These are phyloP conservation scores for Rhizopogon roseolus DNA, from an alignment of 768 basidiomycete species.

Conservation along the genomic window DNA sequence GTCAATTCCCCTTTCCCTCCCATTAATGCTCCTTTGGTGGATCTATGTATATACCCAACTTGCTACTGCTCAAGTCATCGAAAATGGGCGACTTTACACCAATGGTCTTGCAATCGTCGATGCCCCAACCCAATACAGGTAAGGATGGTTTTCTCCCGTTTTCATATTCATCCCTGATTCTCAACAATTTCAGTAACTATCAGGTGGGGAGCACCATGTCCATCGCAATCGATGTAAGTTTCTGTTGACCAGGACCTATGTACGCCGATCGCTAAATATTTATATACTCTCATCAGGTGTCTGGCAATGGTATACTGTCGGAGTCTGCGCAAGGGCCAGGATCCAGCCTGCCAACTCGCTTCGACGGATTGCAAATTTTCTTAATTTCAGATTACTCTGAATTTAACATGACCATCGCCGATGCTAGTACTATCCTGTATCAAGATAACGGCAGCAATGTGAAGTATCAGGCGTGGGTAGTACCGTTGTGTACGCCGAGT, in stretches of 20 bases:
- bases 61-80: constrained; percentile 16
- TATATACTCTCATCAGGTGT: constrained; percentile 21
- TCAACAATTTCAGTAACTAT: not conserved
- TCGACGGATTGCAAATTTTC: constrained; percentile 32
- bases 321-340: constrained; percentile 18
- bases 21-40: not conserved
- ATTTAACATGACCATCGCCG: constrained; percentile 13
- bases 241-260: too few species aligned
- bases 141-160: not conserved
- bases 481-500: too few species aligned
- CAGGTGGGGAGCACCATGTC: too few species aligned
- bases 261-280: too few species aligned
- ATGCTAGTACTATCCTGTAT: constrained; percentile 27
- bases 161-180: not conserved
- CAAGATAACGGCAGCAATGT: constrained; percentile 30
- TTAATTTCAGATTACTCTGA: constrained; percentile 33
- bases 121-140: constrained; percentile 29
- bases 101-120: constrained; percentile 33
- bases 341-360: constrained; percentile 17
- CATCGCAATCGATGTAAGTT: too few species aligned
- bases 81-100: constrained; percentile 30
- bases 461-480: too few species aligned
- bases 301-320: constrained; percentile 41
- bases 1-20: not conserved
- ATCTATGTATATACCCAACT: not conserved